These are phyloP conservation scores for Rhodotorula sp. DNA, from an alignment of 1,284 basidiomycete species.

Conservation along the genomic window DNA sequence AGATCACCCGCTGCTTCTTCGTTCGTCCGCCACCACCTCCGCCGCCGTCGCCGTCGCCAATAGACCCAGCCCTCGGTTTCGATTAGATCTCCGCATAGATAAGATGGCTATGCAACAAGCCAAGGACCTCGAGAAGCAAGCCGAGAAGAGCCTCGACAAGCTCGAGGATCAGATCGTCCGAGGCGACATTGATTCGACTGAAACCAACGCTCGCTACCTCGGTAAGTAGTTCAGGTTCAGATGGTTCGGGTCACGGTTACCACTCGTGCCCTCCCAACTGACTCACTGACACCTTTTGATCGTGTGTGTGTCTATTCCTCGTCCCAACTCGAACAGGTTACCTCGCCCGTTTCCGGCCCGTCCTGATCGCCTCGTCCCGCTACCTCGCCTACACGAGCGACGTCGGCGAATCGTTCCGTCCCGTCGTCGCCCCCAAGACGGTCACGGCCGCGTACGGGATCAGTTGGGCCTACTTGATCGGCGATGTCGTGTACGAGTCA, in stretches of 20 bases:
- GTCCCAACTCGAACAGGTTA: neutral
- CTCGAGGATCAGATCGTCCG: neutral
- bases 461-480: slow-evolving; percentile 53
- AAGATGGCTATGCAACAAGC: slow-evolving; percentile 68
- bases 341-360: slow-evolving; percentile 8
- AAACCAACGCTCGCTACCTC: slow-evolving; percentile 4
- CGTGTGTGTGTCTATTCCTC: too few species aligned
- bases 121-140: slow-evolving; percentile 48
- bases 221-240: too few species aligned
- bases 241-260: too few species aligned
- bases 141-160: neutral
- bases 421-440: slow-evolving; percentile 72
- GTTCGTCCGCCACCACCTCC: too few species aligned
- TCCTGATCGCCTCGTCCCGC: neutral
- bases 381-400: slow-evolving; percentile 53
- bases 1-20: too few species aligned
- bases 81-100: too few species aligned
- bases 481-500: slow-evolving; percentile 86
- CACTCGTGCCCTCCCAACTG: too few species aligned
- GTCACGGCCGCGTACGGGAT: slow-evolving; percentile 72
- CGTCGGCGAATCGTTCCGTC: slow-evolving; percentile 87
- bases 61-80: too few species aligned
- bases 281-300: neutral
- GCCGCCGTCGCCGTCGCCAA: too few species aligned
- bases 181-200: slow-evolving; percentile 4